Evolutionary conservation across 2,329 filamentous ascomycete genomes (phyloP).

Genomic region (Helotiales sp.): DNA sequence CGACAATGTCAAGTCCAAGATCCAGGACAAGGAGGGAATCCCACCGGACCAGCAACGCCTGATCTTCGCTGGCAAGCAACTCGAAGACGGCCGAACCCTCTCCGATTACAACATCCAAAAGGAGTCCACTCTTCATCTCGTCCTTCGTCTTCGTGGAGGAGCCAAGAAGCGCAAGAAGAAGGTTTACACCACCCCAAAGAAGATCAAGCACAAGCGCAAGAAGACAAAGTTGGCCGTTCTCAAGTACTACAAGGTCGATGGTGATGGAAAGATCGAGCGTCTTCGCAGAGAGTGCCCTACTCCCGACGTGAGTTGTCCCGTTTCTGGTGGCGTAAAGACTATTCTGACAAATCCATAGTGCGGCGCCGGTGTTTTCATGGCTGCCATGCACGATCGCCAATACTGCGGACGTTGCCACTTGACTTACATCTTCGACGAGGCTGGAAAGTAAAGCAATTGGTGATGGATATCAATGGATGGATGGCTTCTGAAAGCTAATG

Average conservation of each 20-base stretch:
- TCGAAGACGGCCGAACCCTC: slow-evolving; percentile 98
- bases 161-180: slow-evolving; percentile 99
- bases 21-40: slow-evolving; percentile 98
- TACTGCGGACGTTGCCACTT: slow-evolving; percentile 65
- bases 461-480: slow-evolving; percentile 4
- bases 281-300: slow-evolving; percentile 95
- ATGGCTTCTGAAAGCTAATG: slow-evolving; percentile 17
- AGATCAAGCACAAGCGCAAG: slow-evolving; percentile 99
- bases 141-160: slow-evolving; percentile 97
- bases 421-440: slow-evolving; percentile 71
- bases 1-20: slow-evolving; percentile 99
- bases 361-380: slow-evolving; percentile 99
- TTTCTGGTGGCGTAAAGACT: background rate
- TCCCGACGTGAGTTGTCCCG: slow-evolving; percentile 67
- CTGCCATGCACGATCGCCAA: slow-evolving; percentile 99
- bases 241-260: slow-evolving; percentile 99
- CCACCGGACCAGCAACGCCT: slow-evolving; percentile 98
- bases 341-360: slow-evolving; percentile 62
- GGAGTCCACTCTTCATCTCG: slow-evolving; percentile 97
- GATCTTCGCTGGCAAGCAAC: slow-evolving; percentile 99
- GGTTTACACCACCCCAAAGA: slow-evolving; percentile 99
- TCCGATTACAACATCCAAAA: slow-evolving; percentile 99
- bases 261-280: slow-evolving; percentile 99
- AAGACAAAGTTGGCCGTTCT: slow-evolving; percentile 99
- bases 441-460: slow-evolving; percentile 30